Evolutionary conservation across 2,329 filamentous ascomycete genomes (phyloP).

Genomic region (Verticillium dahliae): DNA sequence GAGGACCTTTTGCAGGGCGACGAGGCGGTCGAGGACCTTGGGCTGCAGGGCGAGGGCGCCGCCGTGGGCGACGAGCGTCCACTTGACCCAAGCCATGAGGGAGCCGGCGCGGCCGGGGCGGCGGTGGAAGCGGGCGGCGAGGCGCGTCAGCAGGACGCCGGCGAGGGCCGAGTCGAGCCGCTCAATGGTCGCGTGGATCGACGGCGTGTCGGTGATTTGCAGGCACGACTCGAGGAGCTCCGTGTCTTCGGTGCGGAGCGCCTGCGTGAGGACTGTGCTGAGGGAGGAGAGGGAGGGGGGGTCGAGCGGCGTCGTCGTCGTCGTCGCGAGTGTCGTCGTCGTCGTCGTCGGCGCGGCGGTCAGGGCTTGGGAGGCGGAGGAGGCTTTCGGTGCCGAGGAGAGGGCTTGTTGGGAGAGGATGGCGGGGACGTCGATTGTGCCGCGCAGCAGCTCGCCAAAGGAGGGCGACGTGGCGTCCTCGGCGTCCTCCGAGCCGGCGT

Average conservation of each 20-base stretch:
- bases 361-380: constrained; percentile 17
- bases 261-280: constrained; percentile 86
- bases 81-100: constrained; percentile 93
- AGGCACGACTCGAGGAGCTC: constrained; percentile 89
- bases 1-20: constrained; percentile 77
- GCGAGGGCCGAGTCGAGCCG: constrained; percentile 82
- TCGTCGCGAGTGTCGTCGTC: constrained; percentile 26
- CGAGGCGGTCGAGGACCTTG: constrained; percentile 72
- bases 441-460: constrained; percentile 80
- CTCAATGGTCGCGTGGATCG: constrained; percentile 83
- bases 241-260: constrained; percentile 84
- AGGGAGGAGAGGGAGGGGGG: constrained; percentile 73
- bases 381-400: constrained; percentile 8
- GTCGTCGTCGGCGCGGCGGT: constrained; percentile 28
- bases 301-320: constrained; percentile 42
- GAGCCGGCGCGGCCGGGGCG: constrained; percentile 84
- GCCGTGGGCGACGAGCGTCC: constrained; percentile 87
- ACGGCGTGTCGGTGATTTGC: constrained; percentile 67
- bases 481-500: constrained; percentile 38
- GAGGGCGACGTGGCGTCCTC: constrained; percentile 48
- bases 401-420: constrained; percentile 38
- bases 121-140: constrained; percentile 80
- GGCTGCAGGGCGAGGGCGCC: constrained; percentile 82
- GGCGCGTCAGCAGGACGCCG: constrained; percentile 68
- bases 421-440: constrained; percentile 68